Conservation (phyloP, 768 basidiomycete species). For the Clitopilus hobsonii region DNA sequence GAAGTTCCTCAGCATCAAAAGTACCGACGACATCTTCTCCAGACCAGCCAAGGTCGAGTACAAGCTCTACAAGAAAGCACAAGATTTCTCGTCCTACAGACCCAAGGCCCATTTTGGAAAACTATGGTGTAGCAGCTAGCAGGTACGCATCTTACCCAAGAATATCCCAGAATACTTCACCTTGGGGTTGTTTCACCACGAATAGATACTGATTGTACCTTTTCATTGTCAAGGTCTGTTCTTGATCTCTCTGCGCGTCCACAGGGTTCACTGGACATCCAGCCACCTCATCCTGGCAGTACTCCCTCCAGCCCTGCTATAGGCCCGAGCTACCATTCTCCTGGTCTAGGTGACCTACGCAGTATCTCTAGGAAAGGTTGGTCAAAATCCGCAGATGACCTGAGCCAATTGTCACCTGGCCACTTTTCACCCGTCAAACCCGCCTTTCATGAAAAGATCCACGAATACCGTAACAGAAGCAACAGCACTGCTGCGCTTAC, state of each 20-base stretch:
- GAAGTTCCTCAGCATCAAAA: constrained; percentile 53
- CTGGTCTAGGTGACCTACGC: constrained; percentile 62
- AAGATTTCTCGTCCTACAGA: constrained; percentile 86
- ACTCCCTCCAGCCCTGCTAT: constrained; percentile 33
- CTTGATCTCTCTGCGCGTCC: constrained; percentile 52
- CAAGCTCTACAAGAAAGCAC: constrained; percentile 47
- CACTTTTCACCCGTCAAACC: constrained; percentile 35
- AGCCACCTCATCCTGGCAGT: constrained; percentile 29
- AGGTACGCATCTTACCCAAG: no score
- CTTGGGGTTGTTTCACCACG: no score
- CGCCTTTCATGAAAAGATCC: constrained; percentile 58
- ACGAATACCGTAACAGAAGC: constrained; percentile 60
- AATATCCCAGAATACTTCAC: no score
- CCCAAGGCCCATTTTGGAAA: constrained; percentile 69
- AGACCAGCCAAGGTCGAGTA: constrained; percentile 45
- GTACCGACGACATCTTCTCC: constrained; percentile 23
- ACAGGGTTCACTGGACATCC: constrained; percentile 40
- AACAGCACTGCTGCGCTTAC: constrained; percentile 42
- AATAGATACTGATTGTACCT: constrained; percentile 5
- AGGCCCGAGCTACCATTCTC: constrained; percentile 13
- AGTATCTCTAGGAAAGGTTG: constrained; percentile 66
- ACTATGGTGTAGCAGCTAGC: constrained; percentile 40
- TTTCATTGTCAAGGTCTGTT: constrained; percentile 45
- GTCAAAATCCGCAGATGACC: constrained; percentile 79
- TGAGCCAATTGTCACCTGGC: constrained; percentile 45